Conservation (phyloP, 106 monocot genomes). For the Phalaenopsis equestris region DNA sequence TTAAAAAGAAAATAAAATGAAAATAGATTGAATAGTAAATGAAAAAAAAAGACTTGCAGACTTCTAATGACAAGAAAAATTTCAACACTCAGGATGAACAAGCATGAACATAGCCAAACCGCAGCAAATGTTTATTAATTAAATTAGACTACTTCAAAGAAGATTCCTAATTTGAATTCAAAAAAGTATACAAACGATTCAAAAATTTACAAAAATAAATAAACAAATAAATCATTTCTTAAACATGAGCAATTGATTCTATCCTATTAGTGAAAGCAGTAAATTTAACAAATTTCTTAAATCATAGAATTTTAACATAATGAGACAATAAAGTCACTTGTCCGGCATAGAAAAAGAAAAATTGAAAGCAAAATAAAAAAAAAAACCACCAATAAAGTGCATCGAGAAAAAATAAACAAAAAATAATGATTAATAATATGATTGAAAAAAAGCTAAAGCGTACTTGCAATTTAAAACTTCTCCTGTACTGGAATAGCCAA, state of each 20-base stretch:
- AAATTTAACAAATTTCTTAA: not conserved
- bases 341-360: not conserved
- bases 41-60: too few species aligned
- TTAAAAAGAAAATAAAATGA: not conserved
- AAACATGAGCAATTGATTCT: not conserved
- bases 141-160: not conserved
- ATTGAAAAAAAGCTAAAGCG: conserved; percentile 11
- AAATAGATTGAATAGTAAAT: not conserved
- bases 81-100: not conserved
- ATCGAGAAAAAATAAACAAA: not conserved
- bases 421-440: not conserved
- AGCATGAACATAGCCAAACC: not conserved
- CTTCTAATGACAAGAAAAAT: not conserved
- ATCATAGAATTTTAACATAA: not conserved
- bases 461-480: conserved; percentile 98
- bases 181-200: too few species aligned
- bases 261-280: not conserved
- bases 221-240: too few species aligned
- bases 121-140: not conserved
- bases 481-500: conserved; percentile 87
- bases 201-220: too few species aligned
- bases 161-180: too few species aligned
- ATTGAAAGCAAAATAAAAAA: not conserved
- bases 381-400: not conserved
- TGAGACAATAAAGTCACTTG: not conserved